Percentiles rank a stretch among this genome's conserved stretches.
Evolutionary conservation across 2,329 filamentous ascomycete species (phyloP).

Genomic region (Fusarium foetens): DNA sequence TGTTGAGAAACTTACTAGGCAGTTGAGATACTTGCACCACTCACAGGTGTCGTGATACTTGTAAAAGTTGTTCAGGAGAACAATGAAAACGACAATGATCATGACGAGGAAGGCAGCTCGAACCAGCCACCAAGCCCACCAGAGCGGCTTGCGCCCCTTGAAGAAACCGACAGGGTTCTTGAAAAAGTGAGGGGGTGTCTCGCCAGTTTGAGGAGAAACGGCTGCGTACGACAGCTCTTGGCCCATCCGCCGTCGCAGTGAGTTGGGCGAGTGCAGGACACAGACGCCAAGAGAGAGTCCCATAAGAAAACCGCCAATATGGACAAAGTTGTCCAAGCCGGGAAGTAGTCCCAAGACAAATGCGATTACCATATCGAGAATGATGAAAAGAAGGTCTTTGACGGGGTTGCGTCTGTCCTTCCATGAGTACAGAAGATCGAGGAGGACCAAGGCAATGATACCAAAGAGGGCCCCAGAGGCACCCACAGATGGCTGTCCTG

Average conservation of each 20-base stretch:
- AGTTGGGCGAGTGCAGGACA: slow-evolving; percentile 87
- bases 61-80: slow-evolving; percentile 93
- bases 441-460: slow-evolving; percentile 84
- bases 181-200: slow-evolving; percentile 64
- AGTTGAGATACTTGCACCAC: slow-evolving; percentile 97
- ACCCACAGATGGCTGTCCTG: slow-evolving; percentile 83
- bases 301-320: slow-evolving; percentile 96
- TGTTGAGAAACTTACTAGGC: slow-evolving; percentile 74
- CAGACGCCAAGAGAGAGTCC: slow-evolving; percentile 88
- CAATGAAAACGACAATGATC: slow-evolving; percentile 86
- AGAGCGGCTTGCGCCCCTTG: slow-evolving; percentile 88
- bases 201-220: slow-evolving; percentile 64
- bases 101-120: slow-evolving; percentile 80
- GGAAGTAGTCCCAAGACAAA: slow-evolving; percentile 93
- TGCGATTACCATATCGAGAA: slow-evolving; percentile 86
- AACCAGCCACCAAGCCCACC: slow-evolving; percentile 98
- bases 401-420: slow-evolving; percentile 77
- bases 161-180: slow-evolving; percentile 82
- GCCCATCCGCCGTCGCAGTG: slow-evolving; percentile 78
- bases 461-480: slow-evolving; percentile 93
- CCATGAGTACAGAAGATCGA: slow-evolving; percentile 96
- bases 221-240: slow-evolving; percentile 76
- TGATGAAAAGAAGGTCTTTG: slow-evolving; percentile 87
- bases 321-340: slow-evolving; percentile 95
- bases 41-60: slow-evolving; percentile 74